Percentiles rank a stretch among this genome's conserved stretches.
Evolutionary conservation across 345 rosid genomes (phyloP).

Genomic region (Salix brachista): DNA sequence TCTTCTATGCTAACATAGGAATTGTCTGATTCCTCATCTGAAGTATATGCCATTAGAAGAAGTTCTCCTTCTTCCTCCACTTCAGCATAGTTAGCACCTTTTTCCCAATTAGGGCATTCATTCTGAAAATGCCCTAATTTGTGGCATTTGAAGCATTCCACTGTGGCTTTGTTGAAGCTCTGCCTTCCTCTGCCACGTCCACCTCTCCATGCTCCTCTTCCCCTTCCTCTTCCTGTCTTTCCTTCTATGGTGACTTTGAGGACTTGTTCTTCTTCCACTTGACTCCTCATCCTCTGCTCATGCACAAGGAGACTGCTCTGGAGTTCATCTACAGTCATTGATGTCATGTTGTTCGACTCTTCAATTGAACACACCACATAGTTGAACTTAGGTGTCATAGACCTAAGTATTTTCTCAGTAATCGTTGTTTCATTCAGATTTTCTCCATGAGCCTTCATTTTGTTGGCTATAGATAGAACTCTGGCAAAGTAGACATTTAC

Average conservation of each 20-base stretch:
- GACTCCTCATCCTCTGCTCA: background rate
- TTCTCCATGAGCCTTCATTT: conserved; percentile 7
- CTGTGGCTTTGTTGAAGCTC: background rate
- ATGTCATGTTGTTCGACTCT: background rate
- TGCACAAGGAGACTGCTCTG: background rate
- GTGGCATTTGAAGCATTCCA: background rate
- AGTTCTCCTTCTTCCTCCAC: background rate
- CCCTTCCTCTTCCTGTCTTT: background rate
- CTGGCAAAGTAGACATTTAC: background rate
- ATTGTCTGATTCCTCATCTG: no score
- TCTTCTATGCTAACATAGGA: no score
- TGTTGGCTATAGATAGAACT: conserved; percentile 3
- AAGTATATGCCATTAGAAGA: no score
- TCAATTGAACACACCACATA: conserved; percentile 4
- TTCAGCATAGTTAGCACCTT: background rate
- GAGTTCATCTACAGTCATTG: background rate
- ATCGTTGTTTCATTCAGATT: conserved; percentile 1
- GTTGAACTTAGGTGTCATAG: background rate
- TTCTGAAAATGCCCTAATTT: background rate
- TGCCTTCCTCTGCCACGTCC: background rate
- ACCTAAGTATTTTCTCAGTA: background rate
- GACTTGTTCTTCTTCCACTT: background rate
- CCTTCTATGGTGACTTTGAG: background rate
- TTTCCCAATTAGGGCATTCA: background rate
- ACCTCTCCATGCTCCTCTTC: background rate